A percentile compares a stretch with the other conserved stretches of the same genome.
Conservation (phyloP, 768 basidiomycete genomes). For the Leccinum subtestaceum region DNA sequence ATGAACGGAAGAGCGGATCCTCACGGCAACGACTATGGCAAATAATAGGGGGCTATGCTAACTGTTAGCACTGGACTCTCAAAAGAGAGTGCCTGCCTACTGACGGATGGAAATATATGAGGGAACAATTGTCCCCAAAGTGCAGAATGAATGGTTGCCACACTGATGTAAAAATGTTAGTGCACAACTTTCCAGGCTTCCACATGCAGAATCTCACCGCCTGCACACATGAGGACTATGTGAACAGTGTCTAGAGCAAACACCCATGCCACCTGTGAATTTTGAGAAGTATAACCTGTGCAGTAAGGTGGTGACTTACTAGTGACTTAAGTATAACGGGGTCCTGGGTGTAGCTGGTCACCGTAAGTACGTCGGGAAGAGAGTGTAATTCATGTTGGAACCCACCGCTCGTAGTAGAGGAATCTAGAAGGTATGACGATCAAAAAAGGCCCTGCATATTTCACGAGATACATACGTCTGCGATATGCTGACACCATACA, state of each 20-base stretch:
- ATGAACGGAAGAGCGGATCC: conserved; percentile 1
- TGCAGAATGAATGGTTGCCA: conserved; percentile 25
- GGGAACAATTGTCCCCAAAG: conserved; percentile 17
- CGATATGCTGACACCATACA: conserved; percentile 27
- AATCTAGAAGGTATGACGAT: conserved; percentile 12
- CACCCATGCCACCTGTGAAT: conserved; percentile 20
- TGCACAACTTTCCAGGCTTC: not conserved
- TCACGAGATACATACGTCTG: conserved; percentile 20
- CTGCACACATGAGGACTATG: conserved; percentile 14
- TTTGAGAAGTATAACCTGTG: not conserved
- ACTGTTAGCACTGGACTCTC: conserved; percentile 5
- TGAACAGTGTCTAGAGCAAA: conserved; percentile 21
- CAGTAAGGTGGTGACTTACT: conserved; percentile 4
- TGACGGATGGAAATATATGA: conserved; percentile 19
- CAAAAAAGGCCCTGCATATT: not conserved
- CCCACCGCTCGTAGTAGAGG: conserved; percentile 26
- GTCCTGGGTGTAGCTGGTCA: conserved; percentile 18
- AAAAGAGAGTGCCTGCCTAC: conserved; percentile 9
- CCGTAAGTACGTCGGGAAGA: not conserved
- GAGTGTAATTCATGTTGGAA: not conserved
- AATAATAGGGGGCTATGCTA: conserved; percentile 17
- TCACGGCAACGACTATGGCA: conserved; percentile 23
- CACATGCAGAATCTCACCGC: conserved; percentile 12
- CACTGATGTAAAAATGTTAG: conserved; percentile 12
- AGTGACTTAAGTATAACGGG: conserved; percentile 11